phyloP scores from a whole-genome alignment of 805 yeast genomes.

The Pichia phayaonensis region DNA sequence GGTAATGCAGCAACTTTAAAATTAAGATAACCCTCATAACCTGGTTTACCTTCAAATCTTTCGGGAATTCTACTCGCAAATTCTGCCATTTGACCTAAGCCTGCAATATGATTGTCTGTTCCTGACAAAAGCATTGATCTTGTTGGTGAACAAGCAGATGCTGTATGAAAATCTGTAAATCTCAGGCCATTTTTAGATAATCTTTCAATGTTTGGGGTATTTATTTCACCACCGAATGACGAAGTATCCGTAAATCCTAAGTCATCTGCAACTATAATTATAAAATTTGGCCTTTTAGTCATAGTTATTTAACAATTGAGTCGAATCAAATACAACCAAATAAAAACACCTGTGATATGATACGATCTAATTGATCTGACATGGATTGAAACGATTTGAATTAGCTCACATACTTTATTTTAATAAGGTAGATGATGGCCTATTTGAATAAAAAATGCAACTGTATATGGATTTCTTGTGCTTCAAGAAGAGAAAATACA shows the following conservation, averaged over 20 bases:
- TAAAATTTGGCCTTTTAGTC: slow-evolving; percentile 38
- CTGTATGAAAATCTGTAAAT: slow-evolving; percentile 54
- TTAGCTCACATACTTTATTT: no score
- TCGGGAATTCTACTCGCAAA: slow-evolving; percentile 33
- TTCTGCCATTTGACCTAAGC: slow-evolving; percentile 52
- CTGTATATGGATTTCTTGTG: no score
- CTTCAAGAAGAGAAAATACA: no score
- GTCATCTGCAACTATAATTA: slow-evolving; percentile 54
- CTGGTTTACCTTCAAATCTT: slow-evolving; percentile 37
- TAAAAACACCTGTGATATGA: no score
- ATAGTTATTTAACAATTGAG: neutral
- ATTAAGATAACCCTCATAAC: slow-evolving; percentile 49
- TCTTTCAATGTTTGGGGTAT: slow-evolving; percentile 43
- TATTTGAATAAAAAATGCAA: no score
- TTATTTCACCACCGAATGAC: slow-evolving; percentile 51
- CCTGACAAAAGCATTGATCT: slow-evolving; percentile 55
- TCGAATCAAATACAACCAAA: no score
- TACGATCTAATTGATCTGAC: no score
- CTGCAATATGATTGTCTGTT: slow-evolving; percentile 55
- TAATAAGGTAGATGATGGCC: no score
- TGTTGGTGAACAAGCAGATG: slow-evolving; percentile 60
- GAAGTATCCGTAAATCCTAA: slow-evolving; percentile 50
- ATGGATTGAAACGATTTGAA: no score
- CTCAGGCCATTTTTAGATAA: slow-evolving; percentile 39
- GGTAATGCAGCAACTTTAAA: slow-evolving; percentile 46